These are phyloP conservation scores for Digitaria exilis DNA, from an alignment of 202 grass and related monocot species.

Conservation along the genomic window DNA sequence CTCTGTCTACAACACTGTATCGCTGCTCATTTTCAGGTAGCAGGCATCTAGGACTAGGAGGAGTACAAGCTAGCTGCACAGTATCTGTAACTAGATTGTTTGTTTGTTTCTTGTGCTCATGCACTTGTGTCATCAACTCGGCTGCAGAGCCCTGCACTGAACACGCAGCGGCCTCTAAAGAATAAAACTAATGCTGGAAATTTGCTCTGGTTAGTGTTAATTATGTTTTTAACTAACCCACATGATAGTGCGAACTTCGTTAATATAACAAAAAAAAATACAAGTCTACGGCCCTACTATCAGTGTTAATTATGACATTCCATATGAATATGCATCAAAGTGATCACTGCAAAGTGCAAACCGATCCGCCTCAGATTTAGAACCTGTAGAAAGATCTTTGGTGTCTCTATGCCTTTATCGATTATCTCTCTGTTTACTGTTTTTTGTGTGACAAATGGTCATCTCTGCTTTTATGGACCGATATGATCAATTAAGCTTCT, in stretches of 20 bases:
- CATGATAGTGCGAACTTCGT: no score
- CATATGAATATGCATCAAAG: constrained; percentile 44
- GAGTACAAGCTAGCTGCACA: constrained; percentile 22
- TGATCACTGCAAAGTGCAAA: constrained; percentile 25
- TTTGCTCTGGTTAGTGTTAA: no score
- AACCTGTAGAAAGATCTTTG: constrained; percentile 35
- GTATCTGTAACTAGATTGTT: constrained; percentile 53
- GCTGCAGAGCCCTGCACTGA: not conserved
- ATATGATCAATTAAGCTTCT: not conserved
- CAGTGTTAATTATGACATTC: not conserved
- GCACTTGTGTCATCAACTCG: constrained; percentile 7
- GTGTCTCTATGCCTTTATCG: not conserved
- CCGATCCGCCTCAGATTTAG: constrained; percentile 26
- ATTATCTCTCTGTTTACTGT: not conserved
- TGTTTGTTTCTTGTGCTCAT: constrained; percentile 46
- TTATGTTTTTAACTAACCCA: no score
- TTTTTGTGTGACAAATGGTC: constrained; percentile 25
- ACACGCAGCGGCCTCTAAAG: constrained; percentile 9
- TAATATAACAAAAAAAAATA: no score
- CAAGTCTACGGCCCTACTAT: no score
- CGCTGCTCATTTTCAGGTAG: constrained; percentile 34
- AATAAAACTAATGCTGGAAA: not conserved
- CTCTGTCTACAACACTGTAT: constrained; percentile 5
- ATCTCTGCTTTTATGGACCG: not conserved
- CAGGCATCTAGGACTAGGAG: constrained; percentile 26